These are phyloP conservation scores for Fusarium napiforme DNA, from an alignment of 2,329 filamentous ascomycete genomes.

Conservation along the genomic window DNA sequence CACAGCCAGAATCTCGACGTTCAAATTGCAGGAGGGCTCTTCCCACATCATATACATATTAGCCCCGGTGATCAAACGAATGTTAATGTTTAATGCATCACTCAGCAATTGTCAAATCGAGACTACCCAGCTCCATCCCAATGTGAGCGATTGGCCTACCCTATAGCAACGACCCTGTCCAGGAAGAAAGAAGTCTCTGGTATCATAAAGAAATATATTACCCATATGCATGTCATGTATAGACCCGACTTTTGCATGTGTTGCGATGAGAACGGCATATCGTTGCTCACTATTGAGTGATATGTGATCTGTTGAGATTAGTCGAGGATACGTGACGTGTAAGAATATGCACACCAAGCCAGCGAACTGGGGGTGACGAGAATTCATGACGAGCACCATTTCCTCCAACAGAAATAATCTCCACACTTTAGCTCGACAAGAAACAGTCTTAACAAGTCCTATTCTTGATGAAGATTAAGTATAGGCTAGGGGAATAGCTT, in stretches of 20 bases:
- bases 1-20: background rate
- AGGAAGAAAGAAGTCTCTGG: background rate
- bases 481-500: background rate
- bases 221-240: background rate
- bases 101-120: background rate
- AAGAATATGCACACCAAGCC: background rate
- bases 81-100: too few species aligned
- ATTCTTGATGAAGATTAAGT: background rate
- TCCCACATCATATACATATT: too few species aligned
- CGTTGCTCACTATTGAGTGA: background rate
- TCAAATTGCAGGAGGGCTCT: background rate
- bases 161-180: background rate
- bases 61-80: background rate
- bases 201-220: background rate
- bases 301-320: background rate
- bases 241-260: background rate
- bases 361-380: background rate
- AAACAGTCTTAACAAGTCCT: background rate
- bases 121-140: too few species aligned
- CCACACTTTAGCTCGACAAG: slow-evolving; percentile 1
- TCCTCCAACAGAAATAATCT: background rate
- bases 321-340: background rate
- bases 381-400: background rate
- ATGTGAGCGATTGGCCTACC: background rate
- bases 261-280: background rate